Percentiles rank a stretch among this genome's conserved stretches.
These are phyloP conservation scores for Fomitopsis betulina DNA, from an alignment of 1,284 basidiomycete genomes.

Conservation along the genomic window DNA sequence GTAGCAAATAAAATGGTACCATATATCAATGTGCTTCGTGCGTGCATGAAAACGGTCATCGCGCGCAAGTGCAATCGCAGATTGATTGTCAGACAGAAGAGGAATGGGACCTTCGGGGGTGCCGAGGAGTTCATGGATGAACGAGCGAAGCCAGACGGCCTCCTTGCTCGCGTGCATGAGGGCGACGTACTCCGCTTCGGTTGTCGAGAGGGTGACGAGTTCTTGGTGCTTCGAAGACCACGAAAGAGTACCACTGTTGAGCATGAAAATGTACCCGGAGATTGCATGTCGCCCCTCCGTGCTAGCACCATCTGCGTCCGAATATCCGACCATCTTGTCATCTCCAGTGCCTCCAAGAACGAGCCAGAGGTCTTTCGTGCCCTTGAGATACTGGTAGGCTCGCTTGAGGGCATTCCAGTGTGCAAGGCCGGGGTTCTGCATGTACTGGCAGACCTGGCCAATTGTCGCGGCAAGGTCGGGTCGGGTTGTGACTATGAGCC, in stretches of 20 bases:
- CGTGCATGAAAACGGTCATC: slow-evolving; percentile 11
- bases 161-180: slow-evolving; percentile 19
- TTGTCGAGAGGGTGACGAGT: slow-evolving; percentile 25
- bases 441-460: slow-evolving; percentile 1
- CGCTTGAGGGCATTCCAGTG: slow-evolving; percentile 12
- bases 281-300: slow-evolving; percentile 24
- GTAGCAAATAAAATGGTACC: slow-evolving; percentile 30
- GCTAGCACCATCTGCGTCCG: slow-evolving; percentile 33
- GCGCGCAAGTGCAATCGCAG: slow-evolving; percentile 16
- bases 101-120: slow-evolving; percentile 4
- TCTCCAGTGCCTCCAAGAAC: slow-evolving; percentile 8
- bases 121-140: slow-evolving; percentile 15
- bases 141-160: slow-evolving; percentile 18
- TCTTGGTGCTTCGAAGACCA: slow-evolving; percentile 30
- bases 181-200: slow-evolving; percentile 33
- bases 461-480: slow-evolving; percentile 3
- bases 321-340: slow-evolving; percentile 27
- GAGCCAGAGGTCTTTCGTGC: slow-evolving; percentile 1
- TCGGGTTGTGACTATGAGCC: slow-evolving; percentile 22
- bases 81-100: slow-evolving; percentile 27
- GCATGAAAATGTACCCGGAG: slow-evolving; percentile 29
- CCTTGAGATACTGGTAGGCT: slow-evolving; percentile 10
- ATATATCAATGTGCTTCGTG: slow-evolving; percentile 33
- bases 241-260: slow-evolving; percentile 24
- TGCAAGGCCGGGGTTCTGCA: background rate